Evolutionary conservation across 2,329 filamentous ascomycete genomes (phyloP), one percentile per base, ranked within the genome.

Genomic region (Coniochaeta sp.): DNA sequence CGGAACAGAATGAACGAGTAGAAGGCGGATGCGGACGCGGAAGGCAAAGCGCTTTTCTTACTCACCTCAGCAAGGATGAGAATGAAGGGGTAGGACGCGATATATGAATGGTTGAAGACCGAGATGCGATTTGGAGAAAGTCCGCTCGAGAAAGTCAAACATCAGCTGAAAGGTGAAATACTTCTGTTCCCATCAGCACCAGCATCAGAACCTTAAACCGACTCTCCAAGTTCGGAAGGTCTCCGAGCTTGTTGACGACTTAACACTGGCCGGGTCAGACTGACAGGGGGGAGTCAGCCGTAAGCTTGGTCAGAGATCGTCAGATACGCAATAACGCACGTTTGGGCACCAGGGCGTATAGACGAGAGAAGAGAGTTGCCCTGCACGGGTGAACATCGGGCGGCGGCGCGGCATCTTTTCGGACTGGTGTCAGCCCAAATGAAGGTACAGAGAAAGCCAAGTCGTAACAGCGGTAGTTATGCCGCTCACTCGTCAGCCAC

Each of bases 191-290:
- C 38, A 42, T 42, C 38, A 42, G 38, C 38, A 26, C 38, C 26
- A 42, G 38, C 18, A 42, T 42, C 38, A 42, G 38, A 42, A 42
- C 38, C 38, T 42, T 42, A 42, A 42, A 13, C 38, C 38, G n/a
- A 42, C 38, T 8, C 38, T 14, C 20, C 12, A 18, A 20, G n/a
- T 12, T 42, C 6, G 20, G 20, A 14, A 26, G 12, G 12, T 42
- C 9, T 12, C 22, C 13, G 12, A 14, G 20, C n/a, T n/a, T n/a
- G n/a, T n/a, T n/a, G n/a, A n/a, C n/a, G n/a, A n/a, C n/a, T n/a
- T n/a, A n/a, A n/a, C n/a, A n/a, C n/a, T n/a, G n/a, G 16, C 4
- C 8, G 22, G 22, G 33, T 38, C 16, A 38, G 33, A 38, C 33
- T 10, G 33, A 20, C 33, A 38, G 33, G 16, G n/a, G n/a, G n/a